Evolutionary conservation across 2,329 filamentous ascomycete genomes (phyloP).

Genomic region (Cytospora piceae): DNA sequence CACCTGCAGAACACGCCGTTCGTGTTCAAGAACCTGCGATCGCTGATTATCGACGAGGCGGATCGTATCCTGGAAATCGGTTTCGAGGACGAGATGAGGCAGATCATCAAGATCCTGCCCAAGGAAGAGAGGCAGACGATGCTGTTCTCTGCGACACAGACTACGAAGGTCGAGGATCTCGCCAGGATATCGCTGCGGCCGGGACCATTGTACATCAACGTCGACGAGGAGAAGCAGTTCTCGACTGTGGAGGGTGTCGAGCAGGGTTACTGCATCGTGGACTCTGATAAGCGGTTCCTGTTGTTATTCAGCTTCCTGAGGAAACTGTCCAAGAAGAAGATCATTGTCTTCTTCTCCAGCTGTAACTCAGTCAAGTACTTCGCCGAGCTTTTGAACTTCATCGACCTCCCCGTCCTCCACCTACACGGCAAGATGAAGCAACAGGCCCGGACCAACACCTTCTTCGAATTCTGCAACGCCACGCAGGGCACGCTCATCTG

Average conservation of each 20-base stretch:
- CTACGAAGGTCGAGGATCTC: slow-evolving; percentile 96
- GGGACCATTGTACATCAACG: slow-evolving; percentile 95
- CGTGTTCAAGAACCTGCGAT: slow-evolving; percentile 88
- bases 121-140: slow-evolving; percentile 89
- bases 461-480: slow-evolving; percentile 87
- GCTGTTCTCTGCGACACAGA: slow-evolving; percentile 98
- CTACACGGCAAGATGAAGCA: slow-evolving; percentile 97
- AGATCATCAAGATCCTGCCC: slow-evolving; percentile 93
- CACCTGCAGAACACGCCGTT: slow-evolving; percentile 94
- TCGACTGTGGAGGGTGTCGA: slow-evolving; percentile 92
- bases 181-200: slow-evolving; percentile 90
- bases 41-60: slow-evolving; percentile 93
- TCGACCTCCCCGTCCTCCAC: slow-evolving; percentile 86
- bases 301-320: slow-evolving; percentile 94
- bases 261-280: slow-evolving; percentile 93
- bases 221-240: slow-evolving; percentile 86
- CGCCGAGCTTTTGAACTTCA: slow-evolving; percentile 94
- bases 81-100: slow-evolving; percentile 97
- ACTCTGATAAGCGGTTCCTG: slow-evolving; percentile 90
- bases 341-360: slow-evolving; percentile 94
- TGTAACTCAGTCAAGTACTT: slow-evolving; percentile 97
- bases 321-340: slow-evolving; percentile 91
- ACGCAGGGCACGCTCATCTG: slow-evolving; percentile 88
- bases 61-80: slow-evolving; percentile 96
- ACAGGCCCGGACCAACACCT: slow-evolving; percentile 97